phyloP scores from a whole-genome alignment of 2,329 filamentous ascomycete genomes.

The Sclerotinia nivalis region DNA sequence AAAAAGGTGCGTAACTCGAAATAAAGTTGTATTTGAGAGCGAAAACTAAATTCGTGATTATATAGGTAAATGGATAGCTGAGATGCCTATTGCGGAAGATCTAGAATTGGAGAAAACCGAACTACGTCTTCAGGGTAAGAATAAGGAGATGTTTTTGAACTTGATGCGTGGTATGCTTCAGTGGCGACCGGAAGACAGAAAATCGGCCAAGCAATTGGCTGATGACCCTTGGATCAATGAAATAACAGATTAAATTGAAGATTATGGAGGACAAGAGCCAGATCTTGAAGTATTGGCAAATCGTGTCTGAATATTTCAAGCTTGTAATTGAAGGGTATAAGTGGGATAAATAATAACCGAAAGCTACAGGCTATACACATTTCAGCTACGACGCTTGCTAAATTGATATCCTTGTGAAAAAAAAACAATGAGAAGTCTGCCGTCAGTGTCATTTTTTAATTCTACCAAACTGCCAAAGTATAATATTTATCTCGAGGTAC shows the following conservation, averaged over 20 bases:
- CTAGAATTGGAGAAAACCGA: conserved; percentile 16
- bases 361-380: no score
- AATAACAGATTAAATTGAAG: neutral
- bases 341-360: no score
- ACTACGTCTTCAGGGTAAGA: conserved; percentile 36
- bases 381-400: no score
- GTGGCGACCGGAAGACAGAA: conserved; percentile 41
- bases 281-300: neutral
- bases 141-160: conserved; percentile 40
- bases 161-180: conserved; percentile 42
- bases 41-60: neutral
- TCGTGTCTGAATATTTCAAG: neutral
- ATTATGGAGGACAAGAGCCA: neutral
- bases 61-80: neutral
- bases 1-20: conserved; percentile 29
- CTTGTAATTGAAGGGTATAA: no score
- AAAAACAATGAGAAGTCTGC: no score
- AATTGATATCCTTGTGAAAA: no score
- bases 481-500: no score
- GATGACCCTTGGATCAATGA: conserved; percentile 39
- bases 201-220: conserved; percentile 40
- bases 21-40: no score
- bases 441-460: no score
- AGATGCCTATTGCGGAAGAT: conserved; percentile 9
- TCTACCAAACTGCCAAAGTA: no score